A percentile compares a stretch with the other conserved stretches of the same genome.
phyloP scores from a whole-genome alignment of 1,284 basidiomycete genomes.

The Abortiporus biennis region DNA sequence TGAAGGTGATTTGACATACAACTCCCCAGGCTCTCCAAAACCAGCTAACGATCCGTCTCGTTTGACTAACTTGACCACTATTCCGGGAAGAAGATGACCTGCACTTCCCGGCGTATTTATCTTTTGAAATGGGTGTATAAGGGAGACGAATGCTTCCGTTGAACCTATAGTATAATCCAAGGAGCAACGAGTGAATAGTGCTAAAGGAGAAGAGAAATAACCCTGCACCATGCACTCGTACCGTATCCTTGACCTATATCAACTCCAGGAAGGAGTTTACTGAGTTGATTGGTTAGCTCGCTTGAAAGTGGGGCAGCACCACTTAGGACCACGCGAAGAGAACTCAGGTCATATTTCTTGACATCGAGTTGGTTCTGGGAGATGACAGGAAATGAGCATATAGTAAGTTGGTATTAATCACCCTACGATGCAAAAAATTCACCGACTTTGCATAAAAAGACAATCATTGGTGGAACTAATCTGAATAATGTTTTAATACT shows the following conservation, averaged over 20 bases:
- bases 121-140: constrained; percentile 25
- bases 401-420: neutral
- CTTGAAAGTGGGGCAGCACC: constrained; percentile 73
- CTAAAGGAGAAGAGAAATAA: too few species aligned
- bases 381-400: neutral
- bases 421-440: neutral
- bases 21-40: constrained; percentile 63
- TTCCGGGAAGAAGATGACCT: constrained; percentile 51
- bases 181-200: neutral
- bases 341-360: constrained; percentile 59
- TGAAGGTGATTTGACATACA: constrained; percentile 53
- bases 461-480: constrained; percentile 63
- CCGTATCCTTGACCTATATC: constrained; percentile 61
- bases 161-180: constrained; percentile 7
- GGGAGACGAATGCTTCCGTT: constrained; percentile 12
- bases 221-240: too few species aligned
- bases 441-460: constrained; percentile 51
- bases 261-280: constrained; percentile 49
- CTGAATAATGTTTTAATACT: constrained; percentile 34
- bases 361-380: constrained; percentile 57
- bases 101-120: constrained; percentile 50
- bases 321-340: constrained; percentile 51
- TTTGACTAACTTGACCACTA: constrained; percentile 50
- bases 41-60: constrained; percentile 51
- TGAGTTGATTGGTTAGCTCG: constrained; percentile 53